Conservation (phyloP, 1,284 basidiomycete genomes). For the Phylloporus sp. region DNA sequence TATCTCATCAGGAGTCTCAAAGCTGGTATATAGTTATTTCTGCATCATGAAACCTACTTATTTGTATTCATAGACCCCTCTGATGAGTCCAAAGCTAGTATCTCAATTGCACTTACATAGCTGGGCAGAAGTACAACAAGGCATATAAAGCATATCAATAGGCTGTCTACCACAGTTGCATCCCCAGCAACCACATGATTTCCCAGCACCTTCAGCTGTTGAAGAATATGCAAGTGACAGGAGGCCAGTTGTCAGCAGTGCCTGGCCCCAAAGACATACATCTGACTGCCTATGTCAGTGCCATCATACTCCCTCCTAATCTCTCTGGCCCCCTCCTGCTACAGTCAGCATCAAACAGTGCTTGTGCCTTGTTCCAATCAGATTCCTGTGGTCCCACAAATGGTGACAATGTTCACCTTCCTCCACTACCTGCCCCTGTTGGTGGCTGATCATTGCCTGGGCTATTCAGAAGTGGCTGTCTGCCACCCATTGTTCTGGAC, state of each 20-base stretch:
- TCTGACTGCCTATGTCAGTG: conserved; percentile 87
- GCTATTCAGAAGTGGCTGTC: conserved; percentile 80
- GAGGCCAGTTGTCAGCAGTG: conserved; percentile 79
- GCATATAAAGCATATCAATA: conserved; percentile 99
- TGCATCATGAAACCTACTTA: conserved; percentile 12
- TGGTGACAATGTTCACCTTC: conserved; percentile 62
- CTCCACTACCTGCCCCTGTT: conserved; percentile 62
- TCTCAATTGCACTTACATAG: conserved; percentile 98
- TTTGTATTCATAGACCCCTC: conserved; percentile 71
- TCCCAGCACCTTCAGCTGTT: conserved; percentile 80
- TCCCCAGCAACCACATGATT: conserved; percentile 82
- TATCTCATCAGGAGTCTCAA: conserved; percentile 95
- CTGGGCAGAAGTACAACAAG: conserved; percentile 98
- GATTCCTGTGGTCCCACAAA: conserved; percentile 57
- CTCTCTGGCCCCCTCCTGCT: conserved; percentile 68
- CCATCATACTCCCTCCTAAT: conserved; percentile 71
- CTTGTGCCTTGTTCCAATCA: conserved; percentile 65
- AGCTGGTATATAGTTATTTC: conserved; percentile 67
- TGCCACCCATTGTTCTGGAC: conserved; percentile 80
- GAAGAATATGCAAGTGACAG: conserved; percentile 83
- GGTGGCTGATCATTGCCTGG: conserved; percentile 63
- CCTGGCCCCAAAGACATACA: conserved; percentile 95
- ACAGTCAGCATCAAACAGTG: conserved; percentile 50
- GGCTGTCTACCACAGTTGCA: conserved; percentile 97
- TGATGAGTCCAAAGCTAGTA: conserved; percentile 99